Evolutionary conservation across 768 basidiomycete genomes (phyloP).

Genomic region (Termitomyces sp.): DNA sequence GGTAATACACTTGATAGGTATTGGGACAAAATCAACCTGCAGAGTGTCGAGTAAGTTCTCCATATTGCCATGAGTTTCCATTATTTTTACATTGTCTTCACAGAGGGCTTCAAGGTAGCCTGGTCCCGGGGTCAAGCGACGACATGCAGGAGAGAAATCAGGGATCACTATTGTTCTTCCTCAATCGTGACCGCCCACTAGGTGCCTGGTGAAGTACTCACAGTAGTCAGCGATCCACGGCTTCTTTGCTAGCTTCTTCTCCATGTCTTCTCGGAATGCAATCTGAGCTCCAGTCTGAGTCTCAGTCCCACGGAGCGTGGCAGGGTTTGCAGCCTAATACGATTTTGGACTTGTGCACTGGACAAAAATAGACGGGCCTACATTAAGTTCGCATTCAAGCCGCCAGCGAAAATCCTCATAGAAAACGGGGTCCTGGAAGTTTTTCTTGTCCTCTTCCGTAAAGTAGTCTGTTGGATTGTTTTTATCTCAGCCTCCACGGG

Average conservation of each 20-base stretch:
- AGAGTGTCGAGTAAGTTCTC: background rate
- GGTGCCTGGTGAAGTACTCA: conserved; percentile 18
- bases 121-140: conserved; percentile 63
- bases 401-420: conserved; percentile 44
- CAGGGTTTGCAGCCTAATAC: conserved; percentile 29
- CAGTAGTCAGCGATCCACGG: conserved; percentile 57
- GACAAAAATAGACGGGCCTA: conserved; percentile 17
- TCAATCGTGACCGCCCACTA: background rate
- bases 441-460: conserved; percentile 44
- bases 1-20: conserved; percentile 46
- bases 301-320: conserved; percentile 34
- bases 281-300: conserved; percentile 30
- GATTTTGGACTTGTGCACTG: background rate
- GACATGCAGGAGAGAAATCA: conserved; percentile 52
- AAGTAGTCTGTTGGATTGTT: conserved; percentile 32
- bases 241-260: conserved; percentile 45
- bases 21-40: conserved; percentile 50
- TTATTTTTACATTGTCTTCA: conserved; percentile 46
- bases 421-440: conserved; percentile 42
- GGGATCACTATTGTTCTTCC: conserved; percentile 42
- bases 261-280: conserved; percentile 41
- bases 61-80: background rate
- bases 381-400: conserved; percentile 47
- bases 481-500: background rate
- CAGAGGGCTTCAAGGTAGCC: conserved; percentile 65